phyloP scores from a whole-genome alignment of 805 yeast genomes.

The Komagataella pseudopastoris region DNA sequence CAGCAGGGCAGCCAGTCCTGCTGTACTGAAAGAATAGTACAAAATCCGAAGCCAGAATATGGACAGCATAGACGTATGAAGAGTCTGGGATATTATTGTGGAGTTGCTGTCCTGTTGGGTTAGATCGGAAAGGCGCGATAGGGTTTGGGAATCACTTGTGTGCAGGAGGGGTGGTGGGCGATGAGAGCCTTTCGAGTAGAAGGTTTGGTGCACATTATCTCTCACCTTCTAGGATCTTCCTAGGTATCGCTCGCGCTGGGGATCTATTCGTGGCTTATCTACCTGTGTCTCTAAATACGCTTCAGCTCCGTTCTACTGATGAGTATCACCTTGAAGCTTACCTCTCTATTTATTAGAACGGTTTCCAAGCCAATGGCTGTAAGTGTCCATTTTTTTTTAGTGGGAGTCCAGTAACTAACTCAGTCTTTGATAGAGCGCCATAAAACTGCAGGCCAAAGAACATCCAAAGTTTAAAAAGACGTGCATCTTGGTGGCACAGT shows the following conservation, averaged over 20 bases:
- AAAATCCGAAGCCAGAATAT: neutral
- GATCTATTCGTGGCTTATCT: neutral
- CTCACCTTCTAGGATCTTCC: neutral
- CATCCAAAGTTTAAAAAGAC: slow-evolving; percentile 46
- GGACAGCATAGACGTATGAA: neutral
- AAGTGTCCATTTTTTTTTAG: slow-evolving; percentile 7
- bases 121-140: neutral
- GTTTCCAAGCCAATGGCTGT: slow-evolving; percentile 69
- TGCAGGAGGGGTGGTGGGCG: neutral
- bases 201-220: no score
- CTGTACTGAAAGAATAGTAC: neutral
- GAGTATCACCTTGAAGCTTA: slow-evolving; percentile 60
- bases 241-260: neutral
- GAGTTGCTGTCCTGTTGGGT: neutral
- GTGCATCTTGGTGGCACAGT: slow-evolving; percentile 64
- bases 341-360: slow-evolving; percentile 59
- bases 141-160: neutral
- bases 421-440: slow-evolving; percentile 23
- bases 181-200: no score
- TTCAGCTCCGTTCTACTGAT: slow-evolving; percentile 33
- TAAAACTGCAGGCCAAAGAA: slow-evolving; percentile 65
- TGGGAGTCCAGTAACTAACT: neutral
- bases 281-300: neutral
- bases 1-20: neutral
- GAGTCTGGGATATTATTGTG: neutral